Evolutionary conservation across 495 filamentous ascomycete species (phyloP).

Genomic region (Hypoxylon subgilvum): DNA sequence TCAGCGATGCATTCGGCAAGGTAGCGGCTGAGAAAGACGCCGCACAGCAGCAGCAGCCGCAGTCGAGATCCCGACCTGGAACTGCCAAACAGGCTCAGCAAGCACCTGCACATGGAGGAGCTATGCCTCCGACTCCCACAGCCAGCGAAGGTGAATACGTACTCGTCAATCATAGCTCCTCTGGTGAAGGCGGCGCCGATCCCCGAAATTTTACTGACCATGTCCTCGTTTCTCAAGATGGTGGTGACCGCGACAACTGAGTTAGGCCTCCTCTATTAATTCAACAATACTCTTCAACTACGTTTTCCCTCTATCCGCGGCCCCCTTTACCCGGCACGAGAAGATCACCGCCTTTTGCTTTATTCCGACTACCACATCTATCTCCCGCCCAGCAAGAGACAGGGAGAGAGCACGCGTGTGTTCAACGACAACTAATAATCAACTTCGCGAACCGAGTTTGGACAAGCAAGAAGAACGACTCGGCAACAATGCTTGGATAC

Average conservation of each 20-base stretch:
- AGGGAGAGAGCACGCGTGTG: not conserved
- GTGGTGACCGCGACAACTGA: constrained; percentile 43
- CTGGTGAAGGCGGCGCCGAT: constrained; percentile 36
- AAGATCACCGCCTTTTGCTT: constrained; percentile 17
- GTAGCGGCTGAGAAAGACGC: constrained; percentile 34
- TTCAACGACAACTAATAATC: constrained; percentile 12
- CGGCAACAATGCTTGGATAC: constrained; percentile 23
- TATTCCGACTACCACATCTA: constrained; percentile 2
- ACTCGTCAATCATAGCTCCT: constrained; percentile 44
- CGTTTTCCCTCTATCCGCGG: not conserved
- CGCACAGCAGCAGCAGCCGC: constrained; percentile 40
- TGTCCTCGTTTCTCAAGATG: constrained; percentile 44
- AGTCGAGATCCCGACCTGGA: constrained; percentile 48
- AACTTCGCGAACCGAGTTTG: constrained; percentile 15
- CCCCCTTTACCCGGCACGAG: constrained; percentile 16
- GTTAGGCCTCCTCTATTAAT: constrained; percentile 6
- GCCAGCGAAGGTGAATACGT: constrained; percentile 66
- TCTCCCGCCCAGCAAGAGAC: not conserved
- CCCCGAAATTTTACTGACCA: constrained; percentile 42
- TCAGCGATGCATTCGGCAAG: constrained; percentile 41
- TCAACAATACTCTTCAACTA: constrained; percentile 10
- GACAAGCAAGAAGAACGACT: constrained; percentile 6
- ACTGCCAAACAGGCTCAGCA: constrained; percentile 51
- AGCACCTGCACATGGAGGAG: constrained; percentile 53
- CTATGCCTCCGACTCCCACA: constrained; percentile 61